Percentiles rank a stretch among this genome's conserved stretches.
Conservation (phyloP, 257 asterid genomes). For the Capsicum chinense region DNA sequence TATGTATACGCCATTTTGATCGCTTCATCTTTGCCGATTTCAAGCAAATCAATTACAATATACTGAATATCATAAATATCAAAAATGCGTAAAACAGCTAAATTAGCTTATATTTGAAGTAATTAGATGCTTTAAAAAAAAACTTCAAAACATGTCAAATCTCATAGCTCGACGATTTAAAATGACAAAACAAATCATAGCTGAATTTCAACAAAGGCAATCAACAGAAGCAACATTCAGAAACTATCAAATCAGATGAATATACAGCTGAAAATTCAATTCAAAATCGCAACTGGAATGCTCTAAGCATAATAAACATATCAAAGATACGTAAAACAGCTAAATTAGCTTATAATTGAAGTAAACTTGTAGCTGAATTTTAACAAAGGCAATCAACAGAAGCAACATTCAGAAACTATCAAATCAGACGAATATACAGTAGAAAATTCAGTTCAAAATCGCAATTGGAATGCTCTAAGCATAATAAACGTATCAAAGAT, state of each 20-base stretch:
- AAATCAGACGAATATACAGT: neutral
- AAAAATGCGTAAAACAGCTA: neutral
- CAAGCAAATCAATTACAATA: neutral
- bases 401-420: neutral
- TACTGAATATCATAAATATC: neutral
- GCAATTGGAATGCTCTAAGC: too few species aligned
- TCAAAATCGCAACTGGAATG: too few species aligned
- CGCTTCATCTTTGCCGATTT: neutral
- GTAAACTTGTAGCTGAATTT: neutral
- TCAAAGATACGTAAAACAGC: neutral
- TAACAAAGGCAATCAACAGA: constrained; percentile 2
- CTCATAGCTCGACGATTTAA: constrained; percentile 12
- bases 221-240: neutral
- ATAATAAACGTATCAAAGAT: neutral
- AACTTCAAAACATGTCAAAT: too few species aligned
- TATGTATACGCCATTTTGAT: neutral
- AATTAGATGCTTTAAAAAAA: neutral
- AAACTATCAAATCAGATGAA: neutral
- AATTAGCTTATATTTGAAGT: neutral
- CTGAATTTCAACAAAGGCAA: constrained; percentile 16
- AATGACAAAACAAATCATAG: neutral
- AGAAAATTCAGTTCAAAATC: too few species aligned
- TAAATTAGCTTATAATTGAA: neutral
- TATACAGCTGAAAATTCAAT: neutral
- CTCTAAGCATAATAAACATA: too few species aligned